A percentile compares a stretch with the other conserved stretches of the same genome.
Conservation (phyloP, 257 asterid species). For the Solanum sejunctum region DNA sequence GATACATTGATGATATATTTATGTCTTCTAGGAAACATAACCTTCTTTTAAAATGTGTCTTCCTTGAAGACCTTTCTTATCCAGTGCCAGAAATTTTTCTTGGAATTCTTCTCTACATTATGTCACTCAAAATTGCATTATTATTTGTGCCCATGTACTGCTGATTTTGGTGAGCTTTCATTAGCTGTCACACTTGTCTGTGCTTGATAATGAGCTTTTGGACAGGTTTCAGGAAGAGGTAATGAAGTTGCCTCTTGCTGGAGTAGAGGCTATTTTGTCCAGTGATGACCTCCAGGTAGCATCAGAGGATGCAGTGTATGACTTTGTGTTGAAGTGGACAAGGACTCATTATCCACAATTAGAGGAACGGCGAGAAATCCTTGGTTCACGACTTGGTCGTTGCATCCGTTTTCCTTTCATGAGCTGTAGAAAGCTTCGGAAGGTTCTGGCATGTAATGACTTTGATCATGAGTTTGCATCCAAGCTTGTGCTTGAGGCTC, state of each 20-base stretch:
- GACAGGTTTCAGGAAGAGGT: conserved; percentile 81
- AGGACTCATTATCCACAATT: conserved; percentile 42
- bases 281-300: conserved; percentile 88
- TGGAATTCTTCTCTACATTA: not conserved
- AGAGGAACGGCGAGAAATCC: conserved; percentile 61
- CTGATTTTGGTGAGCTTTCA: not conserved
- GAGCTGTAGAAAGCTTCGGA: conserved; percentile 71
- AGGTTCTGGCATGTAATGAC: conserved; percentile 64
- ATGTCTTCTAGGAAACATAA: not conserved
- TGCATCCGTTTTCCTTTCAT: conserved; percentile 75
- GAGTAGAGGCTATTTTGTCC: conserved; percentile 72
- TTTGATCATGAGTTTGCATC: conserved; percentile 57
- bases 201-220: not conserved
- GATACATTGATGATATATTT: not conserved
- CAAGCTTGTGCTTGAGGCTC: conserved; percentile 63
- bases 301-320: conserved; percentile 88
- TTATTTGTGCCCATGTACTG: not conserved
- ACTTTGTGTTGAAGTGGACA: conserved; percentile 75
- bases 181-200: not conserved
- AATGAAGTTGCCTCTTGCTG: conserved; percentile 73
- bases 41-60: not conserved
- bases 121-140: not conserved
- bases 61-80: not conserved
- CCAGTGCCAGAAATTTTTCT: not conserved
- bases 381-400: conserved; percentile 50